Conservation (phyloP, 345 rosid genomes). For the Lumnitzera racemosa region DNA sequence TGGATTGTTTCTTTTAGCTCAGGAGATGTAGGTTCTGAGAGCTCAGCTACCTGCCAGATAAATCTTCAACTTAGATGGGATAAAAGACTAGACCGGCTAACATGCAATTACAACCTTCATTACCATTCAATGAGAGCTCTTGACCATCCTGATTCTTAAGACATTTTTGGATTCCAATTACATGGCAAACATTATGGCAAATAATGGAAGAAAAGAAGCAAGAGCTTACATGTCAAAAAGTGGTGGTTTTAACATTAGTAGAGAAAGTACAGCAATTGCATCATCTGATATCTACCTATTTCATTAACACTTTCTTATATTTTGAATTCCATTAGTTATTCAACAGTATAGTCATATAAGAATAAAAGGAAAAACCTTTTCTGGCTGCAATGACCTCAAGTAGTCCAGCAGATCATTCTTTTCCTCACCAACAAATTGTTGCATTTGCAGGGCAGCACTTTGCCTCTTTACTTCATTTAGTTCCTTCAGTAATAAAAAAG, state of each 20-base stretch:
- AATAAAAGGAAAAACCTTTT: slow-evolving; percentile 50
- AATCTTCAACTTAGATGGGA: background rate
- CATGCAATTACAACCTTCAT: background rate
- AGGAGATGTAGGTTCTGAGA: slow-evolving; percentile 77
- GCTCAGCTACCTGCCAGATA: slow-evolving; percentile 72
- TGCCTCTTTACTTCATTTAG: slow-evolving; percentile 72
- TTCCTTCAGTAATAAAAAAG: slow-evolving; percentile 42
- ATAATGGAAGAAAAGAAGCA: no score
- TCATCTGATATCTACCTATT: no score
- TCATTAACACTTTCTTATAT: no score
- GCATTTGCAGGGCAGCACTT: slow-evolving; percentile 96
- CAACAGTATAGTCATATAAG: background rate
- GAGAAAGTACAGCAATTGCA: no score
- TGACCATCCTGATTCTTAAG: no score
- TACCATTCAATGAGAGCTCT: background rate
- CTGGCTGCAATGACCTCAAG: slow-evolving; percentile 87
- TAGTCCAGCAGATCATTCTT: slow-evolving; percentile 93
- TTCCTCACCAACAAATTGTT: slow-evolving; percentile 97
- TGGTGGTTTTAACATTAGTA: no score
- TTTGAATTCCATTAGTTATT: no score
- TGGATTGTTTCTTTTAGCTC: slow-evolving; percentile 70
- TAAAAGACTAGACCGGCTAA: background rate
- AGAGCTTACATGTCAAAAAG: no score
- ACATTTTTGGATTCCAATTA: no score
- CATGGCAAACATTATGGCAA: no score